These are phyloP conservation scores for Saccharomycopsis hybrid DNA, from an alignment of 1,139 yeast species.

Conservation along the genomic window DNA sequence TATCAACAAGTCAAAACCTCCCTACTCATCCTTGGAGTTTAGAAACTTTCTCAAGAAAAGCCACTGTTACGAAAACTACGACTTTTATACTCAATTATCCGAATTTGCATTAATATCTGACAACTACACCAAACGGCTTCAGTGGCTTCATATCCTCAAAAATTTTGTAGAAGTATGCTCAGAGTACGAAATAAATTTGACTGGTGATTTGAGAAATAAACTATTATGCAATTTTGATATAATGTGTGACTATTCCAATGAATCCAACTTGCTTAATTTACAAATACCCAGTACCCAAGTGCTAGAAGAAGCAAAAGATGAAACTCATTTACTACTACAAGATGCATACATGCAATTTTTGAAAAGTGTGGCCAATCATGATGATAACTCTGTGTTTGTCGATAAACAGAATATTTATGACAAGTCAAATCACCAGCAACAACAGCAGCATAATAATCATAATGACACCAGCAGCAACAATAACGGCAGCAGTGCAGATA, in stretches of 20 bases:
- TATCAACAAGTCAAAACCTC: constrained; percentile 3
- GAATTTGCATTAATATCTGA: background rate
- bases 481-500: background rate
- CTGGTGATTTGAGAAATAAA: constrained; percentile 14
- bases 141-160: constrained; percentile 12
- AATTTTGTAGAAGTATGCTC: constrained; percentile 9
- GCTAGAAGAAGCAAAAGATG: constrained; percentile 17
- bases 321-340: constrained; percentile 13
- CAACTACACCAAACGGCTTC: background rate
- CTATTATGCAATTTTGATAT: constrained; percentile 12
- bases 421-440: background rate
- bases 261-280: background rate
- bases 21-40: constrained; percentile 18
- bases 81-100: constrained; percentile 7
- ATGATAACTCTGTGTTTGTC: constrained; percentile 10
- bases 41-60: constrained; percentile 14
- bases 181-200: constrained; percentile 19
- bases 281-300: constrained; percentile 5
- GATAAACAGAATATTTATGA: constrained; percentile 10
- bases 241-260: constrained; percentile 5
- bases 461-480: background rate
- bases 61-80: constrained; percentile 19
- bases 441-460: background rate
- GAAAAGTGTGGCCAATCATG: constrained; percentile 12
- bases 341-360: constrained; percentile 20